Evolutionary conservation across 345 rosid genomes (phyloP), one percentile per base, ranked within the genome.

Genomic region (Syzygium oleosum): DNA sequence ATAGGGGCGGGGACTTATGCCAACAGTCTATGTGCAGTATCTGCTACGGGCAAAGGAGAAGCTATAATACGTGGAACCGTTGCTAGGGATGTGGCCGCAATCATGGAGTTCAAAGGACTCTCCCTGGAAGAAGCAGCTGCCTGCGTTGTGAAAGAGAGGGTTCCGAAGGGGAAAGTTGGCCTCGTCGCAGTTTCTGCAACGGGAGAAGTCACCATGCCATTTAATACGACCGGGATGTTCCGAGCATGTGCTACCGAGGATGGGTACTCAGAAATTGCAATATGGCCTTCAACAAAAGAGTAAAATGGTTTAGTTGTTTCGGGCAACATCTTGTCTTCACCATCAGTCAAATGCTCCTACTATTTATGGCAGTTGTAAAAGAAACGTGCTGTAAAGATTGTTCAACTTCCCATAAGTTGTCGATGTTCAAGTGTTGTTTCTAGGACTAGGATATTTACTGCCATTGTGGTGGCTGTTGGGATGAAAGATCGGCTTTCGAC

Each of bases 1-100:
- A 94, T 97, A 54, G 99, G 99, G 25, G 94, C 99, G 23, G 99
- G 99, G 84, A 97, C 99, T 2, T 97, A 95, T 49, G 99, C 99
- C 15, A 98, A 98, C 90, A 88, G 90, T 84, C 91, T 96, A 54
- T 98, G 98, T 89, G 99, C 99, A 1, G 92, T 98, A 87, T 96
- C 99, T 34, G 96, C 98, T 15, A 98, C 99, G 3, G 99, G 99
- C 80, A 95, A 52, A 93, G 99, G 99, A 59, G 99, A 98, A 89
- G 92, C 91, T 46, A 96, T 98, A 15, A 98, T 98, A 51, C 92
- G 95, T 15, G 97, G 92, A 51, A 98, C 99, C 1, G 92, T 96
- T 80, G 96, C 98, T 4, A 95, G 98, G 88, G 99, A 98, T 46
- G 99, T 98, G 68, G 98, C 98, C 56, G 99, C 99, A 38, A 93